Evolutionary conservation across 306 rosid genomes (phyloP), one percentile per base, ranked within the genome.

Genomic region (Begonia masoniana): DNA sequence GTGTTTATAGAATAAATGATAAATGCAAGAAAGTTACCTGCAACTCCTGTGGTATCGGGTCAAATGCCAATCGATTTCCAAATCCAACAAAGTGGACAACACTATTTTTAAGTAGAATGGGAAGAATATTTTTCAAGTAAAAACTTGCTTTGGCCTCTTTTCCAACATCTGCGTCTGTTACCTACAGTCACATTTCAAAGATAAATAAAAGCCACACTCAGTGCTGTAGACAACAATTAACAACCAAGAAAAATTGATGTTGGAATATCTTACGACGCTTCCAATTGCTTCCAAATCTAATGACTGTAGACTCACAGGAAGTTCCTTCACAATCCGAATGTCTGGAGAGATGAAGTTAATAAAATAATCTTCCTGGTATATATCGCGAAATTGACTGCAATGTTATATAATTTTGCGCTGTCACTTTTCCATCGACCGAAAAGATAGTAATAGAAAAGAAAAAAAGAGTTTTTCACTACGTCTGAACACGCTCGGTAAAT

Each of bases 1-100:
- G 42, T 56, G 45, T 47, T 35, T 54, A 48, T 51, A 12, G 46
- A 62, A 59, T 6, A 41, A 52, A 67, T 68, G 42, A 65, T 58
- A 68, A 54, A 58, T 64, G 68, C 66, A 62, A 10, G 53, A 49
- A 55, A 45, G 63, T 71, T 79, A 91, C 96, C 99, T 83, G 99
- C 62, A 83, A 70, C 71, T 79, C 79, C 68, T 83, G 79, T 50
- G 96, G 72, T 53, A 91, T 78, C 7, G 93, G 94, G 63, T 91
- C 96, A 81, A 86, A 91, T 62, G 96, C 96, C 80, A 91, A 70
- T 54, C 96, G 96, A 79, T 86, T 84, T 62, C 99, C 99, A 58
- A 86, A 91, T 73, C 99, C 99, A 59, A 83, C 57, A 60, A 86
- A 83, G 77, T 91, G 99, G 57, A 83, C 78, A 43, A 86, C 74